A percentile compares a stretch with the other conserved stretches of the same genome.
Conservation (phyloP, 345 rosid genomes). For the Populus nigra region DNA sequence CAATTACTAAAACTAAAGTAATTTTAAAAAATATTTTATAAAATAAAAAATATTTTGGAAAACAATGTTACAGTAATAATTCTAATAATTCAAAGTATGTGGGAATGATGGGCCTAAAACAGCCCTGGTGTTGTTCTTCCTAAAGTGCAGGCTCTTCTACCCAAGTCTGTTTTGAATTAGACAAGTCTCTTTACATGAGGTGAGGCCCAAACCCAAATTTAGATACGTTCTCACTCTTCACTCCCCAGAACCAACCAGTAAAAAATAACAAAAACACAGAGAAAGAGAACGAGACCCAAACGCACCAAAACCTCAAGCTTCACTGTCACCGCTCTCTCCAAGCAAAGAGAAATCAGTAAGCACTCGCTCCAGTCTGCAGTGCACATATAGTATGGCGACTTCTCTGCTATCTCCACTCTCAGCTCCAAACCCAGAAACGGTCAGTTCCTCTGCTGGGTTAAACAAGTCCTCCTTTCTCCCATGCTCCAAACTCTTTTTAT, state of each 20-base stretch:
- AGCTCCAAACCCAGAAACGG: slow-evolving; percentile 33
- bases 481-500: slow-evolving; percentile 32
- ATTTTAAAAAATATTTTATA: too few relatives aligned
- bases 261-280: too few relatives aligned
- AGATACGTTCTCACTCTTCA: too few relatives aligned
- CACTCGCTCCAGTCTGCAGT: neutral
- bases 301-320: slow-evolving; percentile 9
- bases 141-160: too few relatives aligned
- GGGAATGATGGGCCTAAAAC: neutral
- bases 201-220: too few relatives aligned
- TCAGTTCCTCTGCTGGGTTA: slow-evolving; percentile 19
- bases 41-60: too few relatives aligned
- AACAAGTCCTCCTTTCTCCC: slow-evolving; percentile 48
- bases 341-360: neutral
- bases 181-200: neutral
- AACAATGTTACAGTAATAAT: too few relatives aligned
- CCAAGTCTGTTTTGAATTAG: neutral
- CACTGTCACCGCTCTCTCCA: neutral
- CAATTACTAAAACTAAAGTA: too few relatives aligned
- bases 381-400: slow-evolving; percentile 46
- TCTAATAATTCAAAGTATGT: too few relatives aligned
- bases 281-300: neutral
- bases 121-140: neutral
- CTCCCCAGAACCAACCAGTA: too few relatives aligned
- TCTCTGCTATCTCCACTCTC: slow-evolving; percentile 48